These are phyloP conservation scores for Tremellales sp. DNA, from an alignment of 1,284 basidiomycete species.

Conservation along the genomic window DNA sequence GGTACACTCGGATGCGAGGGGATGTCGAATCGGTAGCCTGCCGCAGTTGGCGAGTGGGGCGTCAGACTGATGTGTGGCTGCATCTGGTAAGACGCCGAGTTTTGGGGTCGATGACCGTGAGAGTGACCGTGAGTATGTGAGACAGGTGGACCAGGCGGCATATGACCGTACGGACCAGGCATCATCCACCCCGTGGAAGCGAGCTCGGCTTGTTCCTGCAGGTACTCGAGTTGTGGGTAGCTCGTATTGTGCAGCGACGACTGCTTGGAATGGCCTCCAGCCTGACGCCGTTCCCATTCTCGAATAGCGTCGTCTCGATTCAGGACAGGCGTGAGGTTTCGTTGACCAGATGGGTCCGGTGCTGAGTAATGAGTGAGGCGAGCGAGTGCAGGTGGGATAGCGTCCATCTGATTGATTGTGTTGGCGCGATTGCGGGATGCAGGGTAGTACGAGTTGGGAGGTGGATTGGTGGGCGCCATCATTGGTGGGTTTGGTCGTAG, in stretches of 20 bases:
- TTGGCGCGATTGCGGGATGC: slow-evolving; percentile 67
- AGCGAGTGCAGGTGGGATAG: slow-evolving; percentile 84
- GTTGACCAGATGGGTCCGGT: slow-evolving; percentile 69
- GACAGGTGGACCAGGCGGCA: neutral
- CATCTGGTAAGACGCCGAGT: slow-evolving; percentile 34
- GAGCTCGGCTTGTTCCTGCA: slow-evolving; percentile 88
- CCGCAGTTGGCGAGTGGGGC: slow-evolving; percentile 12
- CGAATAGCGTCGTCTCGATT: slow-evolving; percentile 84
- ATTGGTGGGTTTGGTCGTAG: slow-evolving; percentile 20
- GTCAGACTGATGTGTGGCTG: slow-evolving; percentile 37
- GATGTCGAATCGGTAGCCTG: slow-evolving; percentile 15
- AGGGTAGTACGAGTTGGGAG: slow-evolving; percentile 63
- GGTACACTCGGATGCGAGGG: slow-evolving; percentile 1
- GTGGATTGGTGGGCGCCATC: slow-evolving; percentile 48
- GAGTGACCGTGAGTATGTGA: slow-evolving; percentile 3
- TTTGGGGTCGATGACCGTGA: slow-evolving; percentile 5
- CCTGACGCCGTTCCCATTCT: slow-evolving; percentile 74
- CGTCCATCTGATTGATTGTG: slow-evolving; percentile 79
- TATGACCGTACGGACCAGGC: slow-evolving; percentile 32
- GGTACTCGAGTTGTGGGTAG: slow-evolving; percentile 71
- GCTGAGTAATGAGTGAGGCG: slow-evolving; percentile 78
- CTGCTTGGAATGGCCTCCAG: slow-evolving; percentile 34
- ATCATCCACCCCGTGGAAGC: slow-evolving; percentile 53
- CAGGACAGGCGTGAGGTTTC: slow-evolving; percentile 72
- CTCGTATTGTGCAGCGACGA: slow-evolving; percentile 52